These are phyloP conservation scores for Astraeus odoratus DNA, from an alignment of 768 basidiomycete genomes.

Conservation along the genomic window DNA sequence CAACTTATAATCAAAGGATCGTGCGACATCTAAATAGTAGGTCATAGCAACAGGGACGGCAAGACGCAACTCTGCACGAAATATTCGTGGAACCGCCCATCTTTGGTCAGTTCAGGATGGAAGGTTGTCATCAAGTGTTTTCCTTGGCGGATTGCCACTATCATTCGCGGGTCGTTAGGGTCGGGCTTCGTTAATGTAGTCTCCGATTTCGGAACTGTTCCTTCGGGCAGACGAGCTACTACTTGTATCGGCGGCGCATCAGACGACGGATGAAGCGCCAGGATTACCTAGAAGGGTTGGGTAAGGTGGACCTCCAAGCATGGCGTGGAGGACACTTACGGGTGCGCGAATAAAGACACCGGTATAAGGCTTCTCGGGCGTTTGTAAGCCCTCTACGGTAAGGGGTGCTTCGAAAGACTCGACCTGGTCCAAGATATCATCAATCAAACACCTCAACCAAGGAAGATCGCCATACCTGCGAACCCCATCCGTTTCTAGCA, in stretches of 20 bases:
- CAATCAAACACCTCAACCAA: neutral
- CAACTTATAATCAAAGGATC: no score
- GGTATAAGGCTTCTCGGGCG: conserved; percentile 57
- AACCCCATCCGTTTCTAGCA: conserved; percentile 90
- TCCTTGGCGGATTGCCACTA: conserved; percentile 85
- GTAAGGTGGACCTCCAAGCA: neutral
- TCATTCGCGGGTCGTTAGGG: conserved; percentile 50
- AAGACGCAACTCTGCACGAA: conserved; percentile 75
- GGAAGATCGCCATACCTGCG: conserved; percentile 51
- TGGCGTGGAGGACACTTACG: conserved; percentile 33
- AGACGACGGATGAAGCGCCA: conserved; percentile 39
- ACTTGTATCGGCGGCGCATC: conserved; percentile 57
- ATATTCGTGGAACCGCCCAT: conserved; percentile 87
- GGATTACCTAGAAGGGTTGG: conserved; percentile 47
- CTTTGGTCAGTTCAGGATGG: conserved; percentile 88
- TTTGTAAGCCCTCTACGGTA: conserved; percentile 51
- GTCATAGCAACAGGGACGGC: conserved; percentile 13
- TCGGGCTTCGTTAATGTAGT: conserved; percentile 33
- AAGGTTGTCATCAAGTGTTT: conserved; percentile 82
- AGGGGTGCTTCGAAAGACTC: conserved; percentile 88
- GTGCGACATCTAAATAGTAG: no score
- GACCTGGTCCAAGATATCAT: conserved; percentile 38
- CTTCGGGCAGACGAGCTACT: conserved; percentile 59
- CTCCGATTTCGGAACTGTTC: conserved; percentile 38
- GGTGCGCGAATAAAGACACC: conserved; percentile 95